Evolutionary conservation across 129 eudicot species (phyloP).

Genomic region (Chrysanthemum lavandulifolium): DNA sequence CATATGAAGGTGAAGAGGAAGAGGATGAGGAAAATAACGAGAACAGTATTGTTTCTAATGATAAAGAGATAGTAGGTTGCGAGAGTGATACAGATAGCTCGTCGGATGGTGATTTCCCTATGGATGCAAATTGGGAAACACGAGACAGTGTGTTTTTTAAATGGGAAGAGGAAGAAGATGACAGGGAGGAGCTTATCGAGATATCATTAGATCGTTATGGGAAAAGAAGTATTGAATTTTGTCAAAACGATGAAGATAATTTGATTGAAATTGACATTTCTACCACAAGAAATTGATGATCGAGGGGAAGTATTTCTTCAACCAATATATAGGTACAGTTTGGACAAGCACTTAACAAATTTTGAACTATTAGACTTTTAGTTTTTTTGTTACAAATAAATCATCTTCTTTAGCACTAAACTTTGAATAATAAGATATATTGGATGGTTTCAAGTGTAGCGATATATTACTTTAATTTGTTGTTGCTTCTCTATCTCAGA

Average conservation of each 20-base stretch:
- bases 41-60: constrained; percentile 27
- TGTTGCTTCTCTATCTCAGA: no score
- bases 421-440: no score
- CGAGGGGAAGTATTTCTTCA: constrained; percentile 10
- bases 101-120: constrained; percentile 51
- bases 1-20: constrained; percentile 63
- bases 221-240: constrained; percentile 32
- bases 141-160: constrained; percentile 39
- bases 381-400: background rate
- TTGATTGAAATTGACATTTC: constrained; percentile 77
- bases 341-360: background rate
- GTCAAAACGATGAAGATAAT: constrained; percentile 72
- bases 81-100: constrained; percentile 59
- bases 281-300: constrained; percentile 31
- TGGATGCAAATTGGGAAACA: constrained; percentile 41
- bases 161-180: constrained; percentile 54
- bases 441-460: no score
- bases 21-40: constrained; percentile 21
- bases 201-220: constrained; percentile 48
- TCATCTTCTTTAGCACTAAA: background rate
- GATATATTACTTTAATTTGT: no score
- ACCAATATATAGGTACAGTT: constrained; percentile 11
- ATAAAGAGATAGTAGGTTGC: constrained; percentile 10
- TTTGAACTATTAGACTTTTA: background rate
- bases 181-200: constrained; percentile 75